Base-by-base conservation (phyloP, 1,139 yeast genomes). In the Magnusiomyces suaveolens region DNA sequence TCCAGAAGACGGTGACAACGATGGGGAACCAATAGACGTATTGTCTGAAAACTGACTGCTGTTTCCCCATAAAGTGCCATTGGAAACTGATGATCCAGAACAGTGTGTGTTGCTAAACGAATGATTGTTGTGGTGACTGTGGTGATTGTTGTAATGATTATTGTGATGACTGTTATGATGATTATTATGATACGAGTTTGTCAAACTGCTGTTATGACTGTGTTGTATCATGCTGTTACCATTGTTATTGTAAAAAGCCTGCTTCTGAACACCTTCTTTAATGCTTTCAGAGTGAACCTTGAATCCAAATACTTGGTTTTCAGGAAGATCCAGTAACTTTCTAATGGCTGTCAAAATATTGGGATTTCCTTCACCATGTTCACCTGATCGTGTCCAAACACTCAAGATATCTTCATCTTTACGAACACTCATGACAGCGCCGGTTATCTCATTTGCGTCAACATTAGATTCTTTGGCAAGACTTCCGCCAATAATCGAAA, bases 361-460 rank as follows among this genome's bases (percentile, higher is more conserved):
- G 26, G 52, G 51, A 46, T 61, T 60, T 29, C 56, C 59, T 12
- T 46, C 57, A 24, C 55, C 57, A 52, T 63, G 58, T 48, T 56
- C 56, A 4, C 63, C 61, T 1, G 56, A 51, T 16, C 62, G 59
- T 46, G 66, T 70, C 74, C 74, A 70, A 33, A 70, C 64, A 23
- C 69, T 62, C 46, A 70, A 57, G 47, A 69, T 66, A 56, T 67
- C 72, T 54, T 70, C 73, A 46, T 66, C 70, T 8, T 70, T 63
- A 6, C 73, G 65, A 3, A 69, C 69, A 50, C 70, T 66, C 52
- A 70, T 63, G 48, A 70, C 74, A 3, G 67, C 61, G 1, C 74
- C 74, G 25, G 68, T 63, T 26, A 70, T 59, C 54, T 70, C 73
- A 50, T 66, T 67, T 48, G 50, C 51, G 44, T 57, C 60, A 23